phyloP scores from a whole-genome alignment of 2,329 filamentous ascomycete genomes.

The Epichloe amarillans region DNA sequence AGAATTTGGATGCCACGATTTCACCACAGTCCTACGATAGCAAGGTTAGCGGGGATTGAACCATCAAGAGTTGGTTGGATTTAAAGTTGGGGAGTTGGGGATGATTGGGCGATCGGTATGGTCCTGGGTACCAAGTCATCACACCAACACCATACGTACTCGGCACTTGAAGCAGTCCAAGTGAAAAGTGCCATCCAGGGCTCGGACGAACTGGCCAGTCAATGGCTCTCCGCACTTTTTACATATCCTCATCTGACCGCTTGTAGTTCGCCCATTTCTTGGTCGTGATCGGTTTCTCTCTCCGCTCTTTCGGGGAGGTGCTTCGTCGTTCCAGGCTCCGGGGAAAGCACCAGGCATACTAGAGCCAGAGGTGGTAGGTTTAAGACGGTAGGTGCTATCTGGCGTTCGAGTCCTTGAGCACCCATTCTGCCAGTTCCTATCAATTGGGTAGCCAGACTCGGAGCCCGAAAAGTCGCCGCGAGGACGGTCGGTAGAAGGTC shows the following conservation, averaged over 20 bases:
- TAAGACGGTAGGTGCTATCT: conserved; percentile 22
- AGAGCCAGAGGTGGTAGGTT: conserved; percentile 22
- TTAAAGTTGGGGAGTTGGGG: neutral
- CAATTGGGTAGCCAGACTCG: conserved; percentile 19
- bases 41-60: conserved; percentile 5
- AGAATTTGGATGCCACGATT: conserved; percentile 97
- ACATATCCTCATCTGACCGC: conserved; percentile 52
- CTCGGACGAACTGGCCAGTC: conserved; percentile 91
- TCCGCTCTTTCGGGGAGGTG: conserved; percentile 31
- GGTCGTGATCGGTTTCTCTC: conserved; percentile 46
- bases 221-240: conserved; percentile 81
- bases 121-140: neutral
- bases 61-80: too few species aligned
- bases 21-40: conserved; percentile 72
- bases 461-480: conserved; percentile 17
- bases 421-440: conserved; percentile 25
- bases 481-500: conserved; percentile 24
- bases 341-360: conserved; percentile 18
- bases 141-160: conserved; percentile 38
- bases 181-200: conserved; percentile 86
- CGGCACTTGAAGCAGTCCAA: conserved; percentile 96
- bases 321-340: conserved; percentile 26
- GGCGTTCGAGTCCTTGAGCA: conserved; percentile 19
- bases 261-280: conserved; percentile 39
- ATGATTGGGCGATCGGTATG: neutral